A percentile compares a stretch with the other conserved stretches of the same genome.
Evolutionary conservation across 306 rosid species (phyloP).

Genomic region (Morella rubra): DNA sequence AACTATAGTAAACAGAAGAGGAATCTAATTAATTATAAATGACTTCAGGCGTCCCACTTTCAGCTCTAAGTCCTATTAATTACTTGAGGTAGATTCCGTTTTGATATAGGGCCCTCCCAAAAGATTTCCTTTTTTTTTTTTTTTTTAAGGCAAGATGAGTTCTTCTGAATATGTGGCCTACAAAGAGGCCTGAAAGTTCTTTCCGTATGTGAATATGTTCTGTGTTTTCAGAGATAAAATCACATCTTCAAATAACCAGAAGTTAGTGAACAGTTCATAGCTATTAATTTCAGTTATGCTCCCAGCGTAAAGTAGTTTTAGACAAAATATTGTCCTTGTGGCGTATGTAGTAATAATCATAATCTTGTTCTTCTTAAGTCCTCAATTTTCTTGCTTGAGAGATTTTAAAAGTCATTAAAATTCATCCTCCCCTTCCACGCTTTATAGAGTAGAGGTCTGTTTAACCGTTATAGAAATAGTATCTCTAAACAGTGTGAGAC

Average conservation of each 20-base stretch:
- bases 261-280: neutral
- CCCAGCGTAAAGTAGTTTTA: neutral
- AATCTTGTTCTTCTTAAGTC: no score
- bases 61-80: no score
- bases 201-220: neutral
- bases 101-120: neutral
- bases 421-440: no score
- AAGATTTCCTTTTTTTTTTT: neutral
- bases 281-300: constrained; percentile 4
- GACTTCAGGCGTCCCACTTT: no score
- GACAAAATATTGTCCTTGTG: neutral
- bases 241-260: neutral
- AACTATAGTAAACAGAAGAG: no score
- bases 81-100: neutral
- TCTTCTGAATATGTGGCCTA: neutral
- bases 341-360: no score
- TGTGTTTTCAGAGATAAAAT: neutral
- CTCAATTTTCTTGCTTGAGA: constrained; percentile 17
- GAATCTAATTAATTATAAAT: no score
- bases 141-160: neutral
- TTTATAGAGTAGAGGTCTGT: no score
- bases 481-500: no score
- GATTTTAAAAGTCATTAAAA: no score
- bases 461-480: no score
- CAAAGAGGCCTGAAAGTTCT: neutral